Evolutionary conservation across 306 rosid species (phyloP).

Genomic region (Acmispon strigosus): DNA sequence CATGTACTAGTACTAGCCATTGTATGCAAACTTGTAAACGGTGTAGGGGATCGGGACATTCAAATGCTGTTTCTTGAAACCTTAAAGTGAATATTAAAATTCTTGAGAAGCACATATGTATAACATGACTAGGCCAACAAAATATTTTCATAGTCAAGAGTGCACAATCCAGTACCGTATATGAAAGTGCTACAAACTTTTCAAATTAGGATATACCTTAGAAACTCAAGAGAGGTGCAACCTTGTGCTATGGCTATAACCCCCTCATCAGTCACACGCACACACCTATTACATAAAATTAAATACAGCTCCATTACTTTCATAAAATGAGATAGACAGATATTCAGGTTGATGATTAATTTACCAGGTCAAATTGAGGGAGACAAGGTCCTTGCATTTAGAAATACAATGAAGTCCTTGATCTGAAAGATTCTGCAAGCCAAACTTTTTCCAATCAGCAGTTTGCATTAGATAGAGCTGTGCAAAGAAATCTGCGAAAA

Average conservation of each 20-base stretch:
- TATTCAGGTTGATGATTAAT: conserved; percentile 17
- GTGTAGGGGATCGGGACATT: not conserved
- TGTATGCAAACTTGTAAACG: not conserved
- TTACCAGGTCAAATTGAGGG: conserved; percentile 83
- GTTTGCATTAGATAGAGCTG: not conserved
- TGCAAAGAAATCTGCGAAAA: not conserved
- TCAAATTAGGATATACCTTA: conserved; percentile 47
- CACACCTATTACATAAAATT: conserved; percentile 51
- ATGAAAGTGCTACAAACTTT: not conserved
- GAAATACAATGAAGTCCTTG: conserved; percentile 61
- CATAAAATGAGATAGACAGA: not conserved
- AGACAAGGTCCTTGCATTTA: conserved; percentile 50
- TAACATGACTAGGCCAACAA: not conserved
- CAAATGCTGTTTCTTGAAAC: not conserved
- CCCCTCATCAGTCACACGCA: conserved; percentile 67
- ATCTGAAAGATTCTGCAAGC: conserved; percentile 66
- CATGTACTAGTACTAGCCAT: not conserved
- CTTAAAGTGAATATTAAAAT: not conserved
- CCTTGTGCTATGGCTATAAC: conserved; percentile 48
- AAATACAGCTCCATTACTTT: conserved; percentile 10
- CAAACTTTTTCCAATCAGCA: conserved; percentile 11
- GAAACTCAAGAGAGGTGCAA: conserved; percentile 60
- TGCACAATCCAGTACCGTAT: not conserved
- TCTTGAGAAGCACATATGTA: not conserved
- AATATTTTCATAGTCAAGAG: not conserved